Percentiles rank a stretch among this genome's conserved stretches.
Conservation (phyloP, 169 alveolate species). For the Plasmodium vivax region DNA sequence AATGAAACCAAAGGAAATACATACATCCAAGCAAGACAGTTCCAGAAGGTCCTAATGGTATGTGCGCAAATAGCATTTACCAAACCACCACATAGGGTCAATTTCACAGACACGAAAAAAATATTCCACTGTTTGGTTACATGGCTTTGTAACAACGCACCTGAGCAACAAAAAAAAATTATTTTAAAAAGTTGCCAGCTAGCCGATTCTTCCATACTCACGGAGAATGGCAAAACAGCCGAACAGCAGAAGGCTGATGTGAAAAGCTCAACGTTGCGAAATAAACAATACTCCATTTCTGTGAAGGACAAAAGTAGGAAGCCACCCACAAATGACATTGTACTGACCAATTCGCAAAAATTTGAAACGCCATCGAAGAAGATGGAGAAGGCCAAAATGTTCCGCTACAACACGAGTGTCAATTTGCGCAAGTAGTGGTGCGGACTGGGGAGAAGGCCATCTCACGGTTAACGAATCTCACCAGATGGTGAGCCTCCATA, state of each 20-base stretch:
- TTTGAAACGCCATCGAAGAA: not conserved
- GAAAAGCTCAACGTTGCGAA: slow-evolving; percentile 1
- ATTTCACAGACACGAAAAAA: slow-evolving; percentile 59
- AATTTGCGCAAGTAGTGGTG: slow-evolving; percentile 4
- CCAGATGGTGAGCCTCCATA: not conserved
- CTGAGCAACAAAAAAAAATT: slow-evolving; percentile 27
- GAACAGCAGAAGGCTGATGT: not conserved
- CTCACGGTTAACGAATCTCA: not conserved
- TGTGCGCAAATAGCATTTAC: slow-evolving; percentile 68
- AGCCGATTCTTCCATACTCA: not conserved
- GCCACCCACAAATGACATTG: not conserved
- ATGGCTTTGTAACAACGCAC: slow-evolving; percentile 51
- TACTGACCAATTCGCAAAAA: slow-evolving; percentile 2
- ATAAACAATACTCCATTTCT: slow-evolving; percentile 15
- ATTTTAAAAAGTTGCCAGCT: not conserved
- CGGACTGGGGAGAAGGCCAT: not conserved
- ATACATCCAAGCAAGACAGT: slow-evolving; percentile 25
- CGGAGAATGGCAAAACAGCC: slow-evolving; percentile 5
- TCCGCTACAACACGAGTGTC: slow-evolving; percentile 5
- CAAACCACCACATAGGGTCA: slow-evolving; percentile 64
- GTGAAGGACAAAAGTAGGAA: slow-evolving; percentile 10
- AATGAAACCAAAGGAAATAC: slow-evolving; percentile 63
- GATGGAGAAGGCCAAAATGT: not conserved
- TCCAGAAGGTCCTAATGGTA: slow-evolving; percentile 42
- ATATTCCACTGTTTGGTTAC: slow-evolving; percentile 3